These are phyloP conservation scores for Phytophthora hybrid DNA, from an alignment of 352 stramenopile genomes.

Conservation along the genomic window DNA sequence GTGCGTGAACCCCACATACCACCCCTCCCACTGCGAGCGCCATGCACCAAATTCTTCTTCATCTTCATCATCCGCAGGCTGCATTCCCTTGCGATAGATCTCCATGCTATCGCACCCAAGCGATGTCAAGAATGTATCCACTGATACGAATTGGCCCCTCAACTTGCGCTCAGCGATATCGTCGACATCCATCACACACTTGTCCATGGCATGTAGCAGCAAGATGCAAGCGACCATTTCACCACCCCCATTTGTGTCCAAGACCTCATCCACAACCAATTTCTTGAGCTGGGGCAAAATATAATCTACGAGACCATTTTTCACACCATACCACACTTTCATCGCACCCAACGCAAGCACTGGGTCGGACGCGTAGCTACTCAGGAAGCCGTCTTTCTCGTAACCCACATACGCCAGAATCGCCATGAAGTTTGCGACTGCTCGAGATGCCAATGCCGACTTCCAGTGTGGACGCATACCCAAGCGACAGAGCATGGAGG, in stretches of 20 bases:
- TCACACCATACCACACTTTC: neutral
- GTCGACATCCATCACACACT: neutral
- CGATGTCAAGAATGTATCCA: too few relatives aligned
- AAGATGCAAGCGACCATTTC: constrained; percentile 7
- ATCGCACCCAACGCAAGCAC: constrained; percentile 1
- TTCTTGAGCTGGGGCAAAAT: constrained; percentile 4
- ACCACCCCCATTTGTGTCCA: neutral
- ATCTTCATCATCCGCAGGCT: too few relatives aligned
- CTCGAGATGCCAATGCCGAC: too few relatives aligned
- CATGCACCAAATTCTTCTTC: too few relatives aligned
- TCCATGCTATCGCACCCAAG: too few relatives aligned
- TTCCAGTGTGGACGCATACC: too few relatives aligned
- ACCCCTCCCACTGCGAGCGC: neutral
- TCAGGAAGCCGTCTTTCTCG: neutral
- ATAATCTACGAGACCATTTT: too few relatives aligned
- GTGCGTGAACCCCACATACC: constrained; percentile 6
- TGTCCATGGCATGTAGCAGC: constrained; percentile 2
- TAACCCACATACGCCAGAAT: neutral
- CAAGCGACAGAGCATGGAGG: too few relatives aligned
- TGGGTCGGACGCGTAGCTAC: constrained; percentile 5
- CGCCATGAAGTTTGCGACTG: too few relatives aligned
- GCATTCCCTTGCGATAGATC: too few relatives aligned
- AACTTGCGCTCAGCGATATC: too few relatives aligned
- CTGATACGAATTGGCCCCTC: too few relatives aligned
- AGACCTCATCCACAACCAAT: neutral